Evolutionary conservation across 1,284 basidiomycete species (phyloP).

Genomic region (Leccinum olivaceoglutinosum): DNA sequence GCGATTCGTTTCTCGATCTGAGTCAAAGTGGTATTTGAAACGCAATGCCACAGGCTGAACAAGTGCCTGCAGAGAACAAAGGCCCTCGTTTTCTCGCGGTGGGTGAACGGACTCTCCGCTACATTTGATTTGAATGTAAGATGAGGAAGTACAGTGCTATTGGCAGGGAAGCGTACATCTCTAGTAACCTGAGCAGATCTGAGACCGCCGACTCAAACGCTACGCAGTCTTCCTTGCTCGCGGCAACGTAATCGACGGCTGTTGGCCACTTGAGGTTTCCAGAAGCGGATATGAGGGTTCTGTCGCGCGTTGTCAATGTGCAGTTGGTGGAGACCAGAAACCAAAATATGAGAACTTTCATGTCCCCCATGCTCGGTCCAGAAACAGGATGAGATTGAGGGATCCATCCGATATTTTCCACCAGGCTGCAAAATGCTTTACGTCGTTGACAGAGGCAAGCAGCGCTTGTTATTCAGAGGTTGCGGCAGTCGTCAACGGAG

Average conservation of each 20-base stretch:
- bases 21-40: constrained; percentile 96
- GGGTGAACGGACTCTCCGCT: constrained; percentile 38
- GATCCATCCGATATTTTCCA: constrained; percentile 38
- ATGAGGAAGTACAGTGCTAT: neutral
- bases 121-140: constrained; percentile 33
- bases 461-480: constrained; percentile 59
- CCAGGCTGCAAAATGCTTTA: constrained; percentile 37
- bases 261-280: constrained; percentile 82
- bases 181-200: constrained; percentile 73
- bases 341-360: constrained; percentile 65
- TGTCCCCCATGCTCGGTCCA: constrained; percentile 55
- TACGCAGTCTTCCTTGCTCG: constrained; percentile 44
- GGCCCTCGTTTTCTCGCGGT: constrained; percentile 39
- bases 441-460: constrained; percentile 51
- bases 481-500: constrained; percentile 39
- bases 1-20: constrained; percentile 81
- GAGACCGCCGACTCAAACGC: constrained; percentile 71
- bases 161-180: constrained; percentile 49
- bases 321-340: neutral
- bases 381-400: constrained; percentile 52
- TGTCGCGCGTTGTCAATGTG: constrained; percentile 26
- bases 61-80: constrained; percentile 82
- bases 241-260: constrained; percentile 56
- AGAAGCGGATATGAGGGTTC: constrained; percentile 55
- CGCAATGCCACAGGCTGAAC: constrained; percentile 80